These are phyloP conservation scores for Leucocoprinus birnbaumii DNA, from an alignment of 768 basidiomycete genomes.

Conservation along the genomic window DNA sequence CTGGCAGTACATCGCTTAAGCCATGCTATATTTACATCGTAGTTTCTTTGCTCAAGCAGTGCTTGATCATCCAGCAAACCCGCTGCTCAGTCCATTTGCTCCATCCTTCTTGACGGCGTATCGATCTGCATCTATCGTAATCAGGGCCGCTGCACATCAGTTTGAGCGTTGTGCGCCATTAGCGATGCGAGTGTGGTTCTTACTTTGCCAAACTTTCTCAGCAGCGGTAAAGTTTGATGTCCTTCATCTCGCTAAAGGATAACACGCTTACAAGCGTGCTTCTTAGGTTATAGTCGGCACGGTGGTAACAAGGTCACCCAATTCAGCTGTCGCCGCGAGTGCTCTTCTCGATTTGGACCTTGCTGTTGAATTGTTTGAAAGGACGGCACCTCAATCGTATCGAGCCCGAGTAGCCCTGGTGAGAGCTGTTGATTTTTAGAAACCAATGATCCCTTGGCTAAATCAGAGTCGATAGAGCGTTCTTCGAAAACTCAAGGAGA, in stretches of 20 bases:
- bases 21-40: slow-evolving; percentile 52
- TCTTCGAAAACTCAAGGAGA: slow-evolving; percentile 42
- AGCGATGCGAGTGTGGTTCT: slow-evolving; percentile 48
- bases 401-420: slow-evolving; percentile 47
- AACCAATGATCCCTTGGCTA: not conserved
- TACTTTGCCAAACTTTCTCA: slow-evolving; percentile 48
- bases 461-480: slow-evolving; percentile 29
- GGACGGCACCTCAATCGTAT: slow-evolving; percentile 39
- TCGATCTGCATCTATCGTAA: slow-evolving; percentile 47
- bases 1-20: slow-evolving; percentile 20
- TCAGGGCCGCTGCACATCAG: slow-evolving; percentile 46
- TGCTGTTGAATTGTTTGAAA: slow-evolving; percentile 44
- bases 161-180: slow-evolving; percentile 45
- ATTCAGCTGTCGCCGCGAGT: slow-evolving; percentile 43
- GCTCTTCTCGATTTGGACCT: slow-evolving; percentile 47
- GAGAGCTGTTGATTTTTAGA: slow-evolving; percentile 13
- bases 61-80: slow-evolving; percentile 50
- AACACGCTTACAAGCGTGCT: not conserved
- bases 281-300: slow-evolving; percentile 54
- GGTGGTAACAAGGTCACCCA: slow-evolving; percentile 56
- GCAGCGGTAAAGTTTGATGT: slow-evolving; percentile 35
- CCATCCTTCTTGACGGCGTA: slow-evolving; percentile 56
- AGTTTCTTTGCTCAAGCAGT: slow-evolving; percentile 59
- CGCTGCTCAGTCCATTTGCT: slow-evolving; percentile 51
- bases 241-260: not conserved